phyloP scores from a whole-genome alignment of 371 early-diverging fungal species.

The Circinella umbellata region DNA sequence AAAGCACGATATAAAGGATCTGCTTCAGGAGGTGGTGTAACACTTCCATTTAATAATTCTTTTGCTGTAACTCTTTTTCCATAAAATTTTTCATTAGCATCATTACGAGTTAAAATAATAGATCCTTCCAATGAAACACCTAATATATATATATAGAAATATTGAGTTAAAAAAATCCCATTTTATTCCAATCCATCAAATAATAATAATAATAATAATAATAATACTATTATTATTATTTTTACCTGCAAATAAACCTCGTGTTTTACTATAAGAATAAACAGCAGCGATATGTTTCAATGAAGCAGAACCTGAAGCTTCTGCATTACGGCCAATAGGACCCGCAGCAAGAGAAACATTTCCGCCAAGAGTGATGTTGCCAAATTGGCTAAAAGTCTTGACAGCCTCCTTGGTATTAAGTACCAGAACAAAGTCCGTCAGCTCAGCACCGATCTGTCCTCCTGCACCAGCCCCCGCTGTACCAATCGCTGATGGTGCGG shows the following conservation, averaged over 20 bases:
- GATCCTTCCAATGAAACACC: conserved; percentile 92
- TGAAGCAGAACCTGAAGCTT: conserved; percentile 81
- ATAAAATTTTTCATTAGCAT: conserved; percentile 89
- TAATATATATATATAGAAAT: background rate
- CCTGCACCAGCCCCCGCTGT: conserved; percentile 88
- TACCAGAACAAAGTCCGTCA: conserved; percentile 92
- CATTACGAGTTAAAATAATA: conserved; percentile 87
- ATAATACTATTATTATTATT: too few species aligned
- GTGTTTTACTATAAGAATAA: conserved; percentile 87
- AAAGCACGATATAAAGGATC: conserved; percentile 83
- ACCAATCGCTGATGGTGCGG: conserved; percentile 79
- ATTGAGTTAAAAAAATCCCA: too few species aligned
- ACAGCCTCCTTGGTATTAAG: conserved; percentile 87
- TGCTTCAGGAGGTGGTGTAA: conserved; percentile 82
- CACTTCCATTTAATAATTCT: conserved; percentile 77
- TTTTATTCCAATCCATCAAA: too few species aligned
- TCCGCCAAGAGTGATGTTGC: conserved; percentile 91
- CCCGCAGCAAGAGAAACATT: conserved; percentile 90
- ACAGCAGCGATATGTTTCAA: conserved; percentile 84
- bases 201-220: too few species aligned
- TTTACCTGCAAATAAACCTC: conserved; percentile 85
- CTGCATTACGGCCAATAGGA: conserved; percentile 89
- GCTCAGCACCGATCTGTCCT: conserved; percentile 86
- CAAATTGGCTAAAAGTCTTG: conserved; percentile 86
- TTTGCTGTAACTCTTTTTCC: conserved; percentile 77